A percentile compares a stretch with the other conserved stretches of the same genome.
phyloP scores from a whole-genome alignment of 2,329 filamentous ascomycete genomes.

The Colletotrichum australisinense region DNA sequence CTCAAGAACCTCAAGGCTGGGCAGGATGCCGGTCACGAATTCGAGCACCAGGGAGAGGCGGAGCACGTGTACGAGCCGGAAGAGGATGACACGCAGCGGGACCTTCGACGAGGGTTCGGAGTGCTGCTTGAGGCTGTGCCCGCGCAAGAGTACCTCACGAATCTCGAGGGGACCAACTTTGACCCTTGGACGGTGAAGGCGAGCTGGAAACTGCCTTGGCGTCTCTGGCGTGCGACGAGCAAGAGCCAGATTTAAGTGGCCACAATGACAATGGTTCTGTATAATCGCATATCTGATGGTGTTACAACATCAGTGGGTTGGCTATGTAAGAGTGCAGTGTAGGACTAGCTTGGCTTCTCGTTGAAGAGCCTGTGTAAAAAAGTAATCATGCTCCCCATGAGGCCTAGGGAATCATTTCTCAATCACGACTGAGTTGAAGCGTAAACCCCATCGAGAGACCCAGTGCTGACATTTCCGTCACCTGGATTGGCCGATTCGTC shows the following conservation, averaged over 20 bases:
- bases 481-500: constrained; percentile 13
- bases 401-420: not conserved
- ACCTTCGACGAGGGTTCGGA: constrained; percentile 75
- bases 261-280: not conserved
- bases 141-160: constrained; percentile 81
- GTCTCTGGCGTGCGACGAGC: constrained; percentile 66
- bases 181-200: constrained; percentile 78
- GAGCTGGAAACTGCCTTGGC: constrained; percentile 89
- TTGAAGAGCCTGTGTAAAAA: not conserved
- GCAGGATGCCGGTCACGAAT: constrained; percentile 82
- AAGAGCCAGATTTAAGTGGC: constrained; percentile 56
- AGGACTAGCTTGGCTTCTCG: not conserved
- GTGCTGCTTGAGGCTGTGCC: constrained; percentile 84
- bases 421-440: not conserved
- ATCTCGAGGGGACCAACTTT: constrained; percentile 84
- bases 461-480: constrained; percentile 16
- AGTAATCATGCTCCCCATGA: not conserved
- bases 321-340: constrained; percentile 22
- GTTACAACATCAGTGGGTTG: not conserved
- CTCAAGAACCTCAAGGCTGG: constrained; percentile 81
- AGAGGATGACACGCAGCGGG: constrained; percentile 49
- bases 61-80: constrained; percentile 65
- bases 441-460: not conserved
- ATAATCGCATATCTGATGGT: too few species aligned
- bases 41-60: constrained; percentile 85